Conservation (phyloP, 2,329 filamentous ascomycete species). For the Corinectria fuckeliana region DNA sequence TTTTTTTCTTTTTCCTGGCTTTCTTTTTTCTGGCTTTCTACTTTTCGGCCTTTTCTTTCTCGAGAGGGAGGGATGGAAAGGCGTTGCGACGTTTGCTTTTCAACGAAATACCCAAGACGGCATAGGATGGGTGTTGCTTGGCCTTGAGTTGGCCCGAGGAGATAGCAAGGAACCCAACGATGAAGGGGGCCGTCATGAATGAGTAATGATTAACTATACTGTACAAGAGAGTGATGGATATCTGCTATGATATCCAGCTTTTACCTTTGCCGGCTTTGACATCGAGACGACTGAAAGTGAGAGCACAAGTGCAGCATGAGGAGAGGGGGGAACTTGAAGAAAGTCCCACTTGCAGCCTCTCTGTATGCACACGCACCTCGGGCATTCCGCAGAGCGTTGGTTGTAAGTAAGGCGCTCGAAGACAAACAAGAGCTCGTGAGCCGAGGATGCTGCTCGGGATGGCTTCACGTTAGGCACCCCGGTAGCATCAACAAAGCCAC, state of each 20-base stretch:
- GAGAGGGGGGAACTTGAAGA: not conserved
- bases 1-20: not conserved
- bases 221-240: not conserved
- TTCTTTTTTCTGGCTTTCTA: not conserved
- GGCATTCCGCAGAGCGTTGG: not conserved
- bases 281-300: not conserved
- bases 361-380: not conserved
- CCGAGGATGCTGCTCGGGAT: not conserved
- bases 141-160: not conserved
- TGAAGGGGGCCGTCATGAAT: not conserved
- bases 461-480: not conserved
- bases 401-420: not conserved
- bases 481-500: not conserved
- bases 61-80: not conserved
- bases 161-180: not conserved
- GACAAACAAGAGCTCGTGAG: not conserved
- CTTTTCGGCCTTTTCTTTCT: not conserved
- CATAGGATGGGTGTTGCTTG: not conserved
- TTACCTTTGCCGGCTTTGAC: not conserved
- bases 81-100: not conserved
- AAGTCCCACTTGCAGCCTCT: too few species aligned
- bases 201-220: not conserved
- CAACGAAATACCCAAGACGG: slow-evolving; percentile 6
- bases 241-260: not conserved
- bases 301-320: not conserved